These are phyloP conservation scores for Lanmaoa pseudosensibilis DNA, from an alignment of 768 basidiomycete genomes.

Conservation along the genomic window DNA sequence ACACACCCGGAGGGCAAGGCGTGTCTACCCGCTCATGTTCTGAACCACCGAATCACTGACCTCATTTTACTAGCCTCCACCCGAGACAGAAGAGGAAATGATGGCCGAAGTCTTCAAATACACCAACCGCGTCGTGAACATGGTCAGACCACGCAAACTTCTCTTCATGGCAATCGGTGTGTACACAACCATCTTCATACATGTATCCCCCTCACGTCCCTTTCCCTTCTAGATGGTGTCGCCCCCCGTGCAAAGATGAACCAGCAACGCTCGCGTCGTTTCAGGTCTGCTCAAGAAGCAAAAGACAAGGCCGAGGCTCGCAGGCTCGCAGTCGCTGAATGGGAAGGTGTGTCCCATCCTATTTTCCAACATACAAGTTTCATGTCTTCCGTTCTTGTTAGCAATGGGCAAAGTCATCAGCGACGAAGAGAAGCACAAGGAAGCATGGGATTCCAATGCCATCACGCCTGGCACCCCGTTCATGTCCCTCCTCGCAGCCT, in stretches of 20 bases:
- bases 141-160: slow-evolving; percentile 92
- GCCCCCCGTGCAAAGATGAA: slow-evolving; percentile 99
- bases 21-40: slow-evolving; percentile 12
- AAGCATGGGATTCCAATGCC: slow-evolving; percentile 96
- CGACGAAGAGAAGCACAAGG: slow-evolving; percentile 81
- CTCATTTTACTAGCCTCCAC: slow-evolving; percentile 64
- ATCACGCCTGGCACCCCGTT: slow-evolving; percentile 99
- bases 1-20: slow-evolving; percentile 98
- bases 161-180: slow-evolving; percentile 98
- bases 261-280: slow-evolving; percentile 95
- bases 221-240: slow-evolving; percentile 73
- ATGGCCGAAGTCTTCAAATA: slow-evolving; percentile 97
- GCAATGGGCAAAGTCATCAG: slow-evolving; percentile 90
- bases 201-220: slow-evolving; percentile 1
- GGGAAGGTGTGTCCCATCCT: slow-evolving; percentile 62
- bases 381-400: slow-evolving; percentile 29
- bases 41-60: background rate
- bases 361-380: background rate
- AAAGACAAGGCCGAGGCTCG: slow-evolving; percentile 89
- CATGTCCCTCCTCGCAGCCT: slow-evolving; percentile 88
- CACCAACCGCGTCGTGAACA: slow-evolving; percentile 95
- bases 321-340: slow-evolving; percentile 76
- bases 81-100: slow-evolving; percentile 98
- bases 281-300: slow-evolving; percentile 93
- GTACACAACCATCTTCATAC: slow-evolving; percentile 23